A percentile compares a stretch with the other conserved stretches of the same genome.
Conservation (phyloP, 768 basidiomycete species). For the Suillus bovinus region DNA sequence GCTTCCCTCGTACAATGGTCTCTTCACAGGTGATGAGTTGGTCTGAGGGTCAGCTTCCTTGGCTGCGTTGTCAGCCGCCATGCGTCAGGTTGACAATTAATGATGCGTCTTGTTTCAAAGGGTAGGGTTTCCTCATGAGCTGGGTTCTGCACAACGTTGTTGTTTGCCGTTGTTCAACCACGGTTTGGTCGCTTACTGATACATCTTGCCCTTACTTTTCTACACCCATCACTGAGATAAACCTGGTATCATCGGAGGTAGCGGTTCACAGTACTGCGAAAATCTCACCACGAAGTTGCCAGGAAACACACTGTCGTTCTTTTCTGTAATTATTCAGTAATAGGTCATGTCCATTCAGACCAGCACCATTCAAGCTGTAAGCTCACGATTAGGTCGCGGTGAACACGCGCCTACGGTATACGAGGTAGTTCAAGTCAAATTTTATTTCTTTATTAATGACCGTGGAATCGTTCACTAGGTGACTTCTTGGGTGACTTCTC, state of each 20-base stretch:
- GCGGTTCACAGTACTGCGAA: not conserved
- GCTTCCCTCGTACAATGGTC: constrained; percentile 70
- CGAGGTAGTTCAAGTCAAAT: not conserved
- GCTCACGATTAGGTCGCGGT: not conserved
- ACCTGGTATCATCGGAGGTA: not conserved
- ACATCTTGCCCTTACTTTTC: not conserved
- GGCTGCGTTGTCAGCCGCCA: constrained; percentile 5
- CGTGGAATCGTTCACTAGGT: not conserved
- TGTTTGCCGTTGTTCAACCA: not conserved
- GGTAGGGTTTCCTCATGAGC: not conserved
- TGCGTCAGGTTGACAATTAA: constrained; percentile 7
- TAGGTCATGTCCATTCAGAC: not conserved
- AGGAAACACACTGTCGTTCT: not conserved
- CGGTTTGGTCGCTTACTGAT: not conserved
- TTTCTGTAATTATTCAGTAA: no score
- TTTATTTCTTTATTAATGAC: not conserved
- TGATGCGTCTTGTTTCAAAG: not conserved
- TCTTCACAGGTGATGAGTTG: constrained; percentile 16
- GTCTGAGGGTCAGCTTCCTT: constrained; percentile 1
- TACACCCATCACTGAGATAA: not conserved
- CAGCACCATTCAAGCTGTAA: not conserved
- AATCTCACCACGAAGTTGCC: not conserved
- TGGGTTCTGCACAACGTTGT: not conserved
- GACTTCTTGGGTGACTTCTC: not conserved
- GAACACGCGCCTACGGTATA: not conserved